Conservation (phyloP, 495 filamentous ascomycete species). For the Monascus purpureus region DNA sequence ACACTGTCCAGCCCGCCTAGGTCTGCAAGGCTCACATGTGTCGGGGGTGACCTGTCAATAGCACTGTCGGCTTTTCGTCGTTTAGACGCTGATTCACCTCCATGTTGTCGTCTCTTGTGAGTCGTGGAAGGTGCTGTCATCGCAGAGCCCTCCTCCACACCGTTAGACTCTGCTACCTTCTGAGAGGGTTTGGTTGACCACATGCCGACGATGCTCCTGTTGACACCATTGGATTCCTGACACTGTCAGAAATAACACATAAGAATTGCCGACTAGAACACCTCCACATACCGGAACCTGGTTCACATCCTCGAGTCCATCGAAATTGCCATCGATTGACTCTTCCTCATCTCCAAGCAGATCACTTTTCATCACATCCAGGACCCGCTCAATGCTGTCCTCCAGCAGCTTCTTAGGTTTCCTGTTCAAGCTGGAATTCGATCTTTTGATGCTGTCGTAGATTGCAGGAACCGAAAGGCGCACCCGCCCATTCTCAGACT, state of each 20-base stretch:
- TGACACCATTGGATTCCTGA: slow-evolving; percentile 55
- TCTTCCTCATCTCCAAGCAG: slow-evolving; percentile 30
- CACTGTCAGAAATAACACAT: neutral
- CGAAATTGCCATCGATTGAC: slow-evolving; percentile 49
- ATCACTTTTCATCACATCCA: slow-evolving; percentile 61
- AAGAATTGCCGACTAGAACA: neutral
- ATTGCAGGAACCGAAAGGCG: slow-evolving; percentile 46
- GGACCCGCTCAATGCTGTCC: slow-evolving; percentile 72
- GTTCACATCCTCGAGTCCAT: slow-evolving; percentile 38
- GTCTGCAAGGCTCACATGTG: slow-evolving; percentile 60
- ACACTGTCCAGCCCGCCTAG: slow-evolving; percentile 78
- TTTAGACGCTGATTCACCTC: slow-evolving; percentile 57
- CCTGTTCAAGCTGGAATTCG: slow-evolving; percentile 71
- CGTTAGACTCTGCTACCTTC: slow-evolving; percentile 19
- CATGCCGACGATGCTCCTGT: slow-evolving; percentile 54
- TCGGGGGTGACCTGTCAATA: slow-evolving; percentile 56
- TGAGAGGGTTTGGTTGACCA: slow-evolving; percentile 38
- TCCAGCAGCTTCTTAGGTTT: slow-evolving; percentile 69
- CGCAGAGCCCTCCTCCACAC: slow-evolving; percentile 2
- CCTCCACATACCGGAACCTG: slow-evolving; percentile 15
- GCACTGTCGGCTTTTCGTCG: slow-evolving; percentile 43
- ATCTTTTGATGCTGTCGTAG: slow-evolving; percentile 65
- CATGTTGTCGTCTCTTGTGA: slow-evolving; percentile 38
- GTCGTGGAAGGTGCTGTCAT: slow-evolving; percentile 9
- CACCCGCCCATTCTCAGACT: slow-evolving; percentile 28